These are phyloP conservation scores for Inga laurina DNA, from an alignment of 306 rosid species.

Conservation along the genomic window DNA sequence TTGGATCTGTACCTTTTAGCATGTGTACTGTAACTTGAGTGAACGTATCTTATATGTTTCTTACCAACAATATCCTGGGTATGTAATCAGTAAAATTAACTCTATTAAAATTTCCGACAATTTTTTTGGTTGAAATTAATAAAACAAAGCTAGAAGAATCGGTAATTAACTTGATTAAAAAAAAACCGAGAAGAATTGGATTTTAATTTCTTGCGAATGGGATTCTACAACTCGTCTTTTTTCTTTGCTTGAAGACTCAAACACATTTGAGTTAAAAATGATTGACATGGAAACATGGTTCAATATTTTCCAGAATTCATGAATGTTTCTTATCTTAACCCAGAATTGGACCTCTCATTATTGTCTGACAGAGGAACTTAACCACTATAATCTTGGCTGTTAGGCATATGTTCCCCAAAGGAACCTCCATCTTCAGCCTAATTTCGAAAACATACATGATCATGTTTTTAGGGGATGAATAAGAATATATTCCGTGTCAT, in stretches of 20 bases:
- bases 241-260: not conserved
- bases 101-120: not conserved
- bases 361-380: not conserved
- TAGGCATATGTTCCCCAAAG: not conserved
- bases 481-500: not conserved
- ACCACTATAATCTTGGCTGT: not conserved
- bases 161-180: not conserved
- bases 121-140: not conserved
- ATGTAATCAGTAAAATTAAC: not conserved
- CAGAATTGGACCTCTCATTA: not conserved
- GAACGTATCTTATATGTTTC: not conserved
- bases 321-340: not conserved
- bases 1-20: not conserved
- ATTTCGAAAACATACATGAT: not conserved
- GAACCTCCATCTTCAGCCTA: not conserved
- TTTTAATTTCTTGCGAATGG: not conserved
- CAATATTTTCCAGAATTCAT: not conserved
- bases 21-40: not conserved
- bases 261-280: not conserved
- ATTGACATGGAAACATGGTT: not conserved
- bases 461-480: not conserved
- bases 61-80: too few relatives aligned
- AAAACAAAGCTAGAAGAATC: not conserved
- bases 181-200: not conserved
- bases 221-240: not conserved